phyloP scores from a whole-genome alignment of 2,329 filamentous ascomycete genomes.

The Thelonectria olida region DNA sequence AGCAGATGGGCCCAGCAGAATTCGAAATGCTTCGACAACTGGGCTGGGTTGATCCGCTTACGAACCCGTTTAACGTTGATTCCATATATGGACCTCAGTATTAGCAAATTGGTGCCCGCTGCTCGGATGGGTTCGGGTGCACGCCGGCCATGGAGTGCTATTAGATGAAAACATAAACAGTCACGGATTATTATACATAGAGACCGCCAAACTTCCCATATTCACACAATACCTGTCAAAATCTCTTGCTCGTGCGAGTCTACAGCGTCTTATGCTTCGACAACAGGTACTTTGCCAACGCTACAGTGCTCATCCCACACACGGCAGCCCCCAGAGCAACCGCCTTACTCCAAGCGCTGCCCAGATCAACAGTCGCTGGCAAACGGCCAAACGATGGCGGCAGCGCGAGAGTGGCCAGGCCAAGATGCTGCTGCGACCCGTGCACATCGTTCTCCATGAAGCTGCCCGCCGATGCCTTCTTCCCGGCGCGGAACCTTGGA shows the following conservation, averaged over 20 bases:
- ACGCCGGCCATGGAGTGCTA: too few species aligned
- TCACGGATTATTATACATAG: too few species aligned
- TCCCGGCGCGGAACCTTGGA: conserved; percentile 21
- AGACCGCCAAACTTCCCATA: too few species aligned
- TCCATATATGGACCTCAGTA: background rate
- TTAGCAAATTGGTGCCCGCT: background rate
- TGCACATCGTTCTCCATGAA: conserved; percentile 39
- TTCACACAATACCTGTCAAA: too few species aligned
- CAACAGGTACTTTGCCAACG: background rate
- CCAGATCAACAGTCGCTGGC: background rate
- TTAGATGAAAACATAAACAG: too few species aligned
- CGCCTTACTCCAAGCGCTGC: background rate
- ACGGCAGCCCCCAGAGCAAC: background rate
- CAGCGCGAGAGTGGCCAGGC: conserved; percentile 23
- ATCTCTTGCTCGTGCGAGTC: too few species aligned
- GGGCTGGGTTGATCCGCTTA: conserved; percentile 26
- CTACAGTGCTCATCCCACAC: background rate
- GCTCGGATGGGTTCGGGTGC: too few species aligned
- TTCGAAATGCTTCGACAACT: conserved; percentile 21
- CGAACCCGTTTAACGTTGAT: conserved; percentile 25
- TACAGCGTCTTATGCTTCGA: background rate
- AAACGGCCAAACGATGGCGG: too few species aligned
- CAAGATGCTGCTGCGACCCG: conserved; percentile 33
- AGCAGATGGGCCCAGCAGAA: background rate
- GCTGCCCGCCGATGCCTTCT: conserved; percentile 25